Conservation (phyloP, 2,329 filamentous ascomycete genomes). For the Diaporthe batatas region DNA sequence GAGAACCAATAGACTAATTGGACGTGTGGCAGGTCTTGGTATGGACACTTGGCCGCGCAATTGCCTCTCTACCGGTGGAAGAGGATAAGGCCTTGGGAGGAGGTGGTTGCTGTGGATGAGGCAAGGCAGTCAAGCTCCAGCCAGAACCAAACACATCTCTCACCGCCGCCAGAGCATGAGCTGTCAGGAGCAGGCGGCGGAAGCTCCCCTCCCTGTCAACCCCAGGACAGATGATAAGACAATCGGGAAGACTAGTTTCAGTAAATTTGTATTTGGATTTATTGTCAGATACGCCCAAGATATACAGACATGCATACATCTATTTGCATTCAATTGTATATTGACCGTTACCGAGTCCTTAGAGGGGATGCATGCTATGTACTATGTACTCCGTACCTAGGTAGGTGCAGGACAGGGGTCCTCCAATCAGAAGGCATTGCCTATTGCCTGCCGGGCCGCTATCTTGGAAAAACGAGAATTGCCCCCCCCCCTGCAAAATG, state of each 20-base stretch:
- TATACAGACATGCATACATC: no score
- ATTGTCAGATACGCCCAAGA: background rate
- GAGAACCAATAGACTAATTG: conserved; percentile 9
- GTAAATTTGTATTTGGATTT: background rate
- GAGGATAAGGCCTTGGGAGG: background rate
- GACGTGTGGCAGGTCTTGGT: background rate
- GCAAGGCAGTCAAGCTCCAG: conserved; percentile 27
- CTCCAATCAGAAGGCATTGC: background rate
- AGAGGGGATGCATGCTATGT: no score
- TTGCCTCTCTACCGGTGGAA: background rate
- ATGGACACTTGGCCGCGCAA: background rate
- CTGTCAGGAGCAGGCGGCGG: background rate
- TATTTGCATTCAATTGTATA: background rate
- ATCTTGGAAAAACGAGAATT: no score
- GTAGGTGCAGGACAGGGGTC: conserved; percentile 26
- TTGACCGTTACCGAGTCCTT: background rate
- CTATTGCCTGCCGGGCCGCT: conserved; percentile 25
- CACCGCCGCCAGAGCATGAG: conserved; percentile 17
- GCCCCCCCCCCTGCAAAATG: no score
- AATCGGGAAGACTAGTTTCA: background rate
- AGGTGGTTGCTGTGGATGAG: background rate
- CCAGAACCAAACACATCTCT: background rate
- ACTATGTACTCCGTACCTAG: no score
- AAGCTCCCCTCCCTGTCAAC: background rate
- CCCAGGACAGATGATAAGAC: background rate